Evolutionary conservation across 768 basidiomycete genomes (phyloP).

Genomic region (Tylopilus sp.): DNA sequence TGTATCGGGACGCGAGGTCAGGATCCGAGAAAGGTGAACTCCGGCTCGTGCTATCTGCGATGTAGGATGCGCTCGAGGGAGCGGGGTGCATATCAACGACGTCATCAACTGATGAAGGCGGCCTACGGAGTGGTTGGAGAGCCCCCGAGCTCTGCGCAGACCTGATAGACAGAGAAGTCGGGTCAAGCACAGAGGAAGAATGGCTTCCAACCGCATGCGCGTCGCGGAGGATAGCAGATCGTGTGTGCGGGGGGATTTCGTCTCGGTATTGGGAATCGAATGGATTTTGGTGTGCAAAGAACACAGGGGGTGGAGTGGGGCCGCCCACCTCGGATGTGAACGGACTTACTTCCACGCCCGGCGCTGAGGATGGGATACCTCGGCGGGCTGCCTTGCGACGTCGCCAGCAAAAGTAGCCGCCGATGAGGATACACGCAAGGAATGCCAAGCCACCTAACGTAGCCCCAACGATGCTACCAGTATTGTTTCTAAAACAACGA

Average conservation of each 20-base stretch:
- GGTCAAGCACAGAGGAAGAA: neutral
- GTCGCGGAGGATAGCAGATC: conserved; percentile 17
- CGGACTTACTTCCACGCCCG: neutral
- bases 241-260: conserved; percentile 1
- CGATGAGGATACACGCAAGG: neutral
- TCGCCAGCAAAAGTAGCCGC: conserved; percentile 6
- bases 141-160: neutral
- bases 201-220: neutral
- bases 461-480: conserved; percentile 16
- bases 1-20: neutral
- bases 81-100: neutral
- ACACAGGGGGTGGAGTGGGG: neutral
- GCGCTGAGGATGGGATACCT: neutral
- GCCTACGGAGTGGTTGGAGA: conserved; percentile 7
- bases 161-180: neutral
- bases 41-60: neutral
- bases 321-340: conserved; percentile 2
- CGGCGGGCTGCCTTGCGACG: neutral
- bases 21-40: neutral
- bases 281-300: neutral
- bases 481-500: conserved; percentile 6
- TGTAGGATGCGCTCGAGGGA: neutral
- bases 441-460: conserved; percentile 11
- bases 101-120: neutral
- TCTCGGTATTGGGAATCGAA: neutral